phyloP scores from a whole-genome alignment of 1,284 basidiomycete genomes.

The Apiotrichum laibachii region DNA sequence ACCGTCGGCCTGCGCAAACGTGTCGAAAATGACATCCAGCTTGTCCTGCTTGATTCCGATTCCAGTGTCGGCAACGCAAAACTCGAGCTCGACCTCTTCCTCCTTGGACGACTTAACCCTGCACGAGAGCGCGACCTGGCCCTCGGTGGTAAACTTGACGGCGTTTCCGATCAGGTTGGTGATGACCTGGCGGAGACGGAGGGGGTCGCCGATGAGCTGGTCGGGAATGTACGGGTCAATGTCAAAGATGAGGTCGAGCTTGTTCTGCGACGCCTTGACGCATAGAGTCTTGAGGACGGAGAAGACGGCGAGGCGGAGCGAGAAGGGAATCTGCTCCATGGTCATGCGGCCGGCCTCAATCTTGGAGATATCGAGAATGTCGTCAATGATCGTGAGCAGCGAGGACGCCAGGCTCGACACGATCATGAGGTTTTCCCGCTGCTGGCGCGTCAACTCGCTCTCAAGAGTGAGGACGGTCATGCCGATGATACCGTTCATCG shows the following conservation, averaged over 20 bases:
- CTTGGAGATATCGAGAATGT: constrained; percentile 97
- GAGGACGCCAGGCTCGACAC: constrained; percentile 94
- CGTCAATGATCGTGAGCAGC: constrained; percentile 93
- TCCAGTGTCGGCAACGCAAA: constrained; percentile 96
- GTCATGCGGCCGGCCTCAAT: constrained; percentile 99
- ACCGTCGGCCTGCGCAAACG: constrained; percentile 97
- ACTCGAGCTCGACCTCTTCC: constrained; percentile 82
- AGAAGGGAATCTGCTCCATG: constrained; percentile 98
- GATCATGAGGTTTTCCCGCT: constrained; percentile 91
- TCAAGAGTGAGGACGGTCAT: constrained; percentile 76
- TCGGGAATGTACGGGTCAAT: constrained; percentile 95
- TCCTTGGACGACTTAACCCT: constrained; percentile 66
- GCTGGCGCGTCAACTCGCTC: constrained; percentile 85
- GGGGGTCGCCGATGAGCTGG: constrained; percentile 92
- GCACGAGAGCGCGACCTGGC: constrained; percentile 87
- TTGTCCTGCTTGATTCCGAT: constrained; percentile 99
- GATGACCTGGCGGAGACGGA: constrained; percentile 75
- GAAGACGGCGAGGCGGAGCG: constrained; percentile 94
- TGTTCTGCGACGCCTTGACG: constrained; percentile 95
- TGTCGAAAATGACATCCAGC: constrained; percentile 97
- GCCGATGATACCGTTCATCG: constrained; percentile 98
- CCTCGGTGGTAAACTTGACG: constrained; percentile 92
- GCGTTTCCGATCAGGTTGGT: constrained; percentile 89
- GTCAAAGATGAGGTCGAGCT: constrained; percentile 94
- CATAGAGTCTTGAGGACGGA: constrained; percentile 97